Conservation (phyloP, 1,139 yeast genomes). For the Sugiyamaella japonica region DNA sequence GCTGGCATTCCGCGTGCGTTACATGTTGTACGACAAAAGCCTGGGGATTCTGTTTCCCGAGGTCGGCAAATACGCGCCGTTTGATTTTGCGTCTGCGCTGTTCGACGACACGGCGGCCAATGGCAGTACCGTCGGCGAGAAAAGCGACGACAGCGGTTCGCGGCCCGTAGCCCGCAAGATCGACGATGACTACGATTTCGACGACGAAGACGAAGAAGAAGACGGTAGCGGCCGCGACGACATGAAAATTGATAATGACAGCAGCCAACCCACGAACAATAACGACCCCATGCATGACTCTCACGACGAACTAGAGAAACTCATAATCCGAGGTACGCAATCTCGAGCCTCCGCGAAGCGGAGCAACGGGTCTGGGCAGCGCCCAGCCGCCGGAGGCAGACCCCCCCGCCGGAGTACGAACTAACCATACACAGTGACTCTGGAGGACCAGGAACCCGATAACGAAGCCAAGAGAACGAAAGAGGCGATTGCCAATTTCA, state of each 20-base stretch:
- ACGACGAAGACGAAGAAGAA: constrained; percentile 32
- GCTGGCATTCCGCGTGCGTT: constrained; percentile 44
- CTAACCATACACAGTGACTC: constrained; percentile 15
- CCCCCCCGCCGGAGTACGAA: background rate
- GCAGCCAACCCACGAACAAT: constrained; percentile 4
- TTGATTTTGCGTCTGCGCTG: constrained; percentile 34
- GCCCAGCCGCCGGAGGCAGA: constrained; percentile 7
- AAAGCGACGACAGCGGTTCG: constrained; percentile 1
- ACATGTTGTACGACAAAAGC: constrained; percentile 44
- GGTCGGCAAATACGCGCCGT: constrained; percentile 25
- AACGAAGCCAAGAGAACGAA: constrained; percentile 22
- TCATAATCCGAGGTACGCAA: constrained; percentile 17
- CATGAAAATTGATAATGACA: constrained; percentile 17
- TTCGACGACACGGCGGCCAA: constrained; percentile 26
- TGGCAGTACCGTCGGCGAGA: constrained; percentile 3
- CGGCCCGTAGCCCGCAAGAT: constrained; percentile 24
- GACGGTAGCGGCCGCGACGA: constrained; percentile 18
- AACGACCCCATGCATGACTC: constrained; percentile 17
- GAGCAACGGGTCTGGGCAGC: constrained; percentile 2
- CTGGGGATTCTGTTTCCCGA: constrained; percentile 37
- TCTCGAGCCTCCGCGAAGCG: background rate
- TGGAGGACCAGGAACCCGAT: constrained; percentile 17
- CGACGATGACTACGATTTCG: constrained; percentile 38
- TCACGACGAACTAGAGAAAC: constrained; percentile 15
- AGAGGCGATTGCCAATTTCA: constrained; percentile 40